Percentiles rank a stretch among this genome's conserved stretches.
These are phyloP conservation scores for Curvularia sp. DNA, from an alignment of 2,329 filamentous ascomycete species.

Conservation along the genomic window DNA sequence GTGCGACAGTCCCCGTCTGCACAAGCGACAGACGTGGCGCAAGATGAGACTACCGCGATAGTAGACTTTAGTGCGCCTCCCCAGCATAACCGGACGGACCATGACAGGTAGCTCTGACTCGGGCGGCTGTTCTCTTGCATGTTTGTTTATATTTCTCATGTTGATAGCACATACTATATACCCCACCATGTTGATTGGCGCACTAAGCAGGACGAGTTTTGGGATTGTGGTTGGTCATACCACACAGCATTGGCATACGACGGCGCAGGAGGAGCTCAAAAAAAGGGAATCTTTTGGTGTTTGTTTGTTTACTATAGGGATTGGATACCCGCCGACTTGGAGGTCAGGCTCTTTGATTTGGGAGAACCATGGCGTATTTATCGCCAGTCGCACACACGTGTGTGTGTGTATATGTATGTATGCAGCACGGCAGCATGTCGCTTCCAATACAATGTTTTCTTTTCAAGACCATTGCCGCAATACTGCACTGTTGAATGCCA, in stretches of 20 bases:
- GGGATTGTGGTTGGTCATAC: constrained; percentile 19
- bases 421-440: neutral
- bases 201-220: constrained; percentile 24
- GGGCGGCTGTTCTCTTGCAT: constrained; percentile 15
- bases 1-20: constrained; percentile 10
- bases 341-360: constrained; percentile 30
- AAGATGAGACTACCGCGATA: constrained; percentile 10
- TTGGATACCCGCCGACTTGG: constrained; percentile 41
- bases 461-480: neutral
- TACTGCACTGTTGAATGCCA: constrained; percentile 13
- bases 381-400: neutral
- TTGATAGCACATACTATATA: constrained; percentile 33
- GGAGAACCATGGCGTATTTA: constrained; percentile 11
- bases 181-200: constrained; percentile 29
- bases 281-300: constrained; percentile 20
- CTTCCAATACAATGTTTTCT: neutral
- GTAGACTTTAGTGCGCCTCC: constrained; percentile 14
- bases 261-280: constrained; percentile 33
- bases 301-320: constrained; percentile 15
- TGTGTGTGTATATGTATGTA: neutral
- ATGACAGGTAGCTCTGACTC: constrained; percentile 36
- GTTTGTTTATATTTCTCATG: constrained; percentile 33
- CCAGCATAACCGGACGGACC: constrained; percentile 33
- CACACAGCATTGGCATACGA: constrained; percentile 37
- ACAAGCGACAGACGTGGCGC: constrained; percentile 2